These are phyloP conservation scores for Exidia glandulosa DNA, from an alignment of 768 basidiomycete genomes.

Conservation along the genomic window DNA sequence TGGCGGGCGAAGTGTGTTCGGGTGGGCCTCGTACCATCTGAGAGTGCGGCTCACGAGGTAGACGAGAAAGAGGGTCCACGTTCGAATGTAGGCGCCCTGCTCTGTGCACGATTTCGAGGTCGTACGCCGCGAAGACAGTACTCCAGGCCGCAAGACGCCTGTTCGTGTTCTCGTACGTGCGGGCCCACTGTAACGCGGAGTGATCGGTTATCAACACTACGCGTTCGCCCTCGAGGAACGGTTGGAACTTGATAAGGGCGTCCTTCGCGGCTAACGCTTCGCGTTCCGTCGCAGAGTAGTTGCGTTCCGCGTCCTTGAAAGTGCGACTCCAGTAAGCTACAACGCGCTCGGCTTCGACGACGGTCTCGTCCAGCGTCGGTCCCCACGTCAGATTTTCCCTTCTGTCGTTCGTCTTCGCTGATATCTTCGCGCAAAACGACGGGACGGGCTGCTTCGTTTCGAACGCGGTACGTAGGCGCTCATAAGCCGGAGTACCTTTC, in stretches of 20 bases:
- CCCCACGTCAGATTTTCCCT: slow-evolving; percentile 11
- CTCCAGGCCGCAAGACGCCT: slow-evolving; percentile 5
- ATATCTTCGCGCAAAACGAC: background rate
- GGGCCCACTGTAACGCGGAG: slow-evolving; percentile 7
- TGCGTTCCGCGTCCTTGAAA: slow-evolving; percentile 7
- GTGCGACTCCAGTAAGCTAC: slow-evolving; percentile 9
- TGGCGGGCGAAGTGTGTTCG: background rate
- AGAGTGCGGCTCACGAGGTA: background rate
- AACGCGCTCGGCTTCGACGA: slow-evolving; percentile 6
- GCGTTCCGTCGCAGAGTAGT: slow-evolving; percentile 10
- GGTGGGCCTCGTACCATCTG: background rate
- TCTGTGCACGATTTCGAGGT: slow-evolving; percentile 6
- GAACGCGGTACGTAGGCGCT: slow-evolving; percentile 6
- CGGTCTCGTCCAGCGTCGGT: slow-evolving; percentile 11
- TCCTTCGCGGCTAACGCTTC: slow-evolving; percentile 9
- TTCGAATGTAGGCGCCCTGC: slow-evolving; percentile 9
- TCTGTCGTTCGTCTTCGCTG: slow-evolving; percentile 17
- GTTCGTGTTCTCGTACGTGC: slow-evolving; percentile 9
- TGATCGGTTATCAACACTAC: slow-evolving; percentile 8
- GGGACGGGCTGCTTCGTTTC: slow-evolving; percentile 3
- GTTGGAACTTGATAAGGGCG: slow-evolving; percentile 9
- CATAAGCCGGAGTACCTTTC: slow-evolving; percentile 12
- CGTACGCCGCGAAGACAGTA: slow-evolving; percentile 5
- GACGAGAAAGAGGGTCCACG: slow-evolving; percentile 6
- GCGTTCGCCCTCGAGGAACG: slow-evolving; percentile 11